A percentile compares a stretch with the other conserved stretches of the same genome.
phyloP scores from a whole-genome alignment of 306 rosid genomes.

The Cucumis cinereus region DNA sequence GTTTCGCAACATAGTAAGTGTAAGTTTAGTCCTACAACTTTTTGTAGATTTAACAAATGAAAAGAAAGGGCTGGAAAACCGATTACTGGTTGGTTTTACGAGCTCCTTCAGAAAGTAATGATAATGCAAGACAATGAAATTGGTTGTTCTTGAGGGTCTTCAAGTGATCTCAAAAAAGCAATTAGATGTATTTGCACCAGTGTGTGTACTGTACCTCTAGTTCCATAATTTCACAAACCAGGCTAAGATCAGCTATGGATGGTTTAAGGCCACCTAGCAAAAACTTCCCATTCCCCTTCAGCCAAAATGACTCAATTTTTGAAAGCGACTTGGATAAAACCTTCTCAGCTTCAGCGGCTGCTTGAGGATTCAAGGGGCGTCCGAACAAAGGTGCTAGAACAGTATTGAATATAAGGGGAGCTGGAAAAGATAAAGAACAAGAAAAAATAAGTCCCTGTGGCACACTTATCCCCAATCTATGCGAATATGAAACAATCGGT shows the following conservation, averaged over 20 bases:
- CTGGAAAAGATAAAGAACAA: conserved; percentile 31
- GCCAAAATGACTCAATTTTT: conserved; percentile 62
- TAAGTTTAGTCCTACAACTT: background rate
- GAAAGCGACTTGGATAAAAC: conserved; percentile 52
- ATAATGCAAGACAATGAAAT: background rate
- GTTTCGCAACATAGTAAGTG: background rate
- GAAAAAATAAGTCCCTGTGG: background rate
- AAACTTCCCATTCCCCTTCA: conserved; percentile 46
- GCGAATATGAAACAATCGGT: background rate
- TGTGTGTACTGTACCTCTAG: conserved; percentile 64
- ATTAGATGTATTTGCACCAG: background rate
- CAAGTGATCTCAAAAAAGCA: background rate
- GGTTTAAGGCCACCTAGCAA: conserved; percentile 65
- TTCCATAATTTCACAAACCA: conserved; percentile 74
- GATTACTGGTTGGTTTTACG: background rate
- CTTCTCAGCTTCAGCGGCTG: conserved; percentile 61
- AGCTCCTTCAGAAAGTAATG: background rate
- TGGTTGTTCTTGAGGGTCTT: background rate
- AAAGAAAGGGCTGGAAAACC: background rate
- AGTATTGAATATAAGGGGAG: conserved; percentile 29
- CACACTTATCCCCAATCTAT: background rate
- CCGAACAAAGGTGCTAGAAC: conserved; percentile 65
- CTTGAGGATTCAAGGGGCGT: conserved; percentile 31
- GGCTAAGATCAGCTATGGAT: conserved; percentile 69
- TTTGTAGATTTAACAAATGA: background rate